Conservation (phyloP, 2,329 filamentous ascomycete species). For the Colletotrichum gloeosporioides region DNA sequence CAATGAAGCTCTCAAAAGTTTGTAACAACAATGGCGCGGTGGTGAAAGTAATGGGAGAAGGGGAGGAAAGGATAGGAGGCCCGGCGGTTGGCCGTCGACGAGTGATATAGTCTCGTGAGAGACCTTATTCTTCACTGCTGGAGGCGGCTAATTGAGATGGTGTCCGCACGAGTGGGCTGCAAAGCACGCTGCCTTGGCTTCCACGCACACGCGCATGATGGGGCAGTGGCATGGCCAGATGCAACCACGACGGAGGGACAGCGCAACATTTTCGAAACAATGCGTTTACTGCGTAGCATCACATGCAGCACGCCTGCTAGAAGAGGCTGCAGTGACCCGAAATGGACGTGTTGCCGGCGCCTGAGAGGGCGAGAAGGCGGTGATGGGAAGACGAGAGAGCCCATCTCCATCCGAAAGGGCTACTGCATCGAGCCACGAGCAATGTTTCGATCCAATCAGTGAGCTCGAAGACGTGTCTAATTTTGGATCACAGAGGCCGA, state of each 20-base stretch:
- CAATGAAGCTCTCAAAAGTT: constrained; percentile 44
- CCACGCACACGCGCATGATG: neutral
- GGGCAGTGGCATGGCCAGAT: neutral
- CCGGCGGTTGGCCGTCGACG: constrained; percentile 2
- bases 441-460: constrained; percentile 36
- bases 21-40: constrained; percentile 6
- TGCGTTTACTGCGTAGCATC: neutral
- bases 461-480: constrained; percentile 32
- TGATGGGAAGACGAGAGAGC: constrained; percentile 4
- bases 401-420: constrained; percentile 1
- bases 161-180: constrained; percentile 13
- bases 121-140: neutral
- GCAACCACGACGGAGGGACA: neutral
- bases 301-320: constrained; percentile 10
- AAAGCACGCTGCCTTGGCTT: neutral
- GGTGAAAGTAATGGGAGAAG: constrained; percentile 26
- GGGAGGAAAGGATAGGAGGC: neutral
- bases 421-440: neutral
- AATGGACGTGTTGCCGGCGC: constrained; percentile 5
- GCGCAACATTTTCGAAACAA: neutral
- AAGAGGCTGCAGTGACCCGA: constrained; percentile 9
- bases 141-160: constrained; percentile 12
- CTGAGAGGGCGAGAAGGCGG: neutral
- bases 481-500: constrained; percentile 34
- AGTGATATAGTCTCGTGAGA: constrained; percentile 17